Evolutionary conservation across 2,329 filamentous ascomycete genomes (phyloP).

Genomic region (Aspergillus chevalieri): DNA sequence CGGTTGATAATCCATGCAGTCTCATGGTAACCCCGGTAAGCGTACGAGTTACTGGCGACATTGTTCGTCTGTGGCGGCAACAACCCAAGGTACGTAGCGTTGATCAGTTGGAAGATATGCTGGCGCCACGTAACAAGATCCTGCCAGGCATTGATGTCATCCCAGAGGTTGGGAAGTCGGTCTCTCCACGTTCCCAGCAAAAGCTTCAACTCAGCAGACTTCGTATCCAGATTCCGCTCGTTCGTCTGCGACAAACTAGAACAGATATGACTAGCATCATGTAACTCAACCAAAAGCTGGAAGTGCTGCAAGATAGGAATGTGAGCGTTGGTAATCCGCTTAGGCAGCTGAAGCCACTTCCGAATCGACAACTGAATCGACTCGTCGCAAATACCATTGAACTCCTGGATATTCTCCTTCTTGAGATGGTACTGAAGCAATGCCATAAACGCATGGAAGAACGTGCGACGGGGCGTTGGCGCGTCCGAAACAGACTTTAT

Average conservation of each 20-base stretch:
- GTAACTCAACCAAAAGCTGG: slow-evolving; percentile 92
- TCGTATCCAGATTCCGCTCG: slow-evolving; percentile 77
- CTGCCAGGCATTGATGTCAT: slow-evolving; percentile 99
- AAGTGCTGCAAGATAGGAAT: slow-evolving; percentile 95
- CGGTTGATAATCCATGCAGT: slow-evolving; percentile 99
- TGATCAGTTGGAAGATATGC: slow-evolving; percentile 97
- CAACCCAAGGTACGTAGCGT: slow-evolving; percentile 81
- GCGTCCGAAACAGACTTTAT: slow-evolving; percentile 98
- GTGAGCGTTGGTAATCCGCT: slow-evolving; percentile 87
- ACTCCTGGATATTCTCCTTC: slow-evolving; percentile 71
- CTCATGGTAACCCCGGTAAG: slow-evolving; percentile 95
- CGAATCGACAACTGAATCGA: slow-evolving; percentile 94
- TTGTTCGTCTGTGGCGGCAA: slow-evolving; percentile 75
- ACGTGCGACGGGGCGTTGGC: slow-evolving; percentile 83
- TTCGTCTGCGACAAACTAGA: slow-evolving; percentile 82
- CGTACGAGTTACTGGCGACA: slow-evolving; percentile 83
- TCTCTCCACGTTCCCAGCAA: slow-evolving; percentile 93
- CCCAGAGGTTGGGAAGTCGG: slow-evolving; percentile 93
- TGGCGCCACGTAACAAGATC: slow-evolving; percentile 99
- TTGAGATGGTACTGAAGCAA: slow-evolving; percentile 90
- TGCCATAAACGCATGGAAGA: slow-evolving; percentile 98
- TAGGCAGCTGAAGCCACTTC: slow-evolving; percentile 98
- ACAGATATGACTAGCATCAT: slow-evolving; percentile 96
- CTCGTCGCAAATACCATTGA: slow-evolving; percentile 87
- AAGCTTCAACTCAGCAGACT: slow-evolving; percentile 92